Conservation (phyloP, 768 basidiomycete species). For the Mycena amicta region DNA sequence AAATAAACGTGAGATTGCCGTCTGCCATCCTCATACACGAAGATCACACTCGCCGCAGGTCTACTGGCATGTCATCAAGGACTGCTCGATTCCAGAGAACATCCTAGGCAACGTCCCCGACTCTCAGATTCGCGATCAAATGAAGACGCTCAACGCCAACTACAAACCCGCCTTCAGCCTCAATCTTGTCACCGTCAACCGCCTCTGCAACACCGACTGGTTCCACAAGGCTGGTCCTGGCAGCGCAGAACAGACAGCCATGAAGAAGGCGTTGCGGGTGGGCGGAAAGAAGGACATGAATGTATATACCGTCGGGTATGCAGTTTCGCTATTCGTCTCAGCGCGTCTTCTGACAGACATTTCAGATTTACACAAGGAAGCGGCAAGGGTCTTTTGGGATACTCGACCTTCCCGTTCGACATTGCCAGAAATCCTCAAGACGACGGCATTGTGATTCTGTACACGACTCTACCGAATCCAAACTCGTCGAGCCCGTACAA, state of each 20-base stretch:
- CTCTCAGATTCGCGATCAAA: conserved; percentile 35
- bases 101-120: neutral
- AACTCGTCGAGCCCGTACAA: conserved; percentile 45
- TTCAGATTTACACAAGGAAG: neutral
- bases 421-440: conserved; percentile 39
- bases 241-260: conserved; percentile 31
- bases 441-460: conserved; percentile 49
- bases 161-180: conserved; percentile 41
- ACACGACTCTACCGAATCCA: conserved; percentile 40
- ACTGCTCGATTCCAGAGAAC: neutral
- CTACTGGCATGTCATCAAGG: neutral
- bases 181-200: conserved; percentile 33
- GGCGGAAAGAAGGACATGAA: neutral
- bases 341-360: neutral
- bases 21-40: too few relatives aligned
- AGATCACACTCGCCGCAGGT: too few relatives aligned
- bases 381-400: conserved; percentile 44
- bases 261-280: conserved; percentile 25
- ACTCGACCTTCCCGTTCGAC: conserved; percentile 48
- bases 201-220: conserved; percentile 41
- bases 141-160: conserved; percentile 42
- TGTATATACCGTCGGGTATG: neutral
- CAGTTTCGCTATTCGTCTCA: neutral
- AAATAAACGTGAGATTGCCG: too few relatives aligned
- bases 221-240: conserved; percentile 40